Evolutionary conservation across 2,329 filamentous ascomycete species (phyloP).

Genomic region (Pseudogymnoascus sp.): DNA sequence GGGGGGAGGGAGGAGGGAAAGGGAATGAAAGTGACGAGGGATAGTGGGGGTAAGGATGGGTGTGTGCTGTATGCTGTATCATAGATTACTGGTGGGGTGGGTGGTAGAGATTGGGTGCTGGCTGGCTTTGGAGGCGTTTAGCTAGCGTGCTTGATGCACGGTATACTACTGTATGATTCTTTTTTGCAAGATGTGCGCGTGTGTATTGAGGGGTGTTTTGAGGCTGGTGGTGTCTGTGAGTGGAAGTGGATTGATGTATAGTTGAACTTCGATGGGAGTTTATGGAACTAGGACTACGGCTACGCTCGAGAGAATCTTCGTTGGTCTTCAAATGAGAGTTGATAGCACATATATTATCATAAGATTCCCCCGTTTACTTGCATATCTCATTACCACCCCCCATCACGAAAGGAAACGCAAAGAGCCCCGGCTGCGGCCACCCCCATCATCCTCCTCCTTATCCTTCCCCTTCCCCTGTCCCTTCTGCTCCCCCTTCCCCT

Average conservation of each 20-base stretch:
- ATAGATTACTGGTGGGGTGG: background rate
- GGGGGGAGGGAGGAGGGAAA: no score
- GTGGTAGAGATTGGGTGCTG: background rate
- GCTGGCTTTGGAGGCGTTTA: slow-evolving; percentile 2
- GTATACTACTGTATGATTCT: slow-evolving; percentile 8
- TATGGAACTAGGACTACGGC: background rate
- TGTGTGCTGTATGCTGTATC: background rate
- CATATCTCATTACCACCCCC: background rate
- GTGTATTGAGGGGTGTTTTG: background rate
- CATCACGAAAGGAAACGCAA: background rate
- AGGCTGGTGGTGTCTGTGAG: background rate
- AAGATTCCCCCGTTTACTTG: background rate
- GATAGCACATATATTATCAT: background rate
- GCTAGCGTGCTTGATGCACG: background rate
- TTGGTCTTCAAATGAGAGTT: background rate
- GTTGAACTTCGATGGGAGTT: background rate
- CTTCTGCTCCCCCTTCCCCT: background rate
- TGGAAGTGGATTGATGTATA: background rate
- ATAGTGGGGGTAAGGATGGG: background rate
- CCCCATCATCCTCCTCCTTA: background rate
- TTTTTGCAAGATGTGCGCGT: background rate
- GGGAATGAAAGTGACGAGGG: no score
- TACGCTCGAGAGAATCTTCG: background rate
- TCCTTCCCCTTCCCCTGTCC: background rate
- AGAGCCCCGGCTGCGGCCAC: background rate